Conservation (phyloP, 148 eudicot genomes). For the Rhododendron vialii region DNA sequence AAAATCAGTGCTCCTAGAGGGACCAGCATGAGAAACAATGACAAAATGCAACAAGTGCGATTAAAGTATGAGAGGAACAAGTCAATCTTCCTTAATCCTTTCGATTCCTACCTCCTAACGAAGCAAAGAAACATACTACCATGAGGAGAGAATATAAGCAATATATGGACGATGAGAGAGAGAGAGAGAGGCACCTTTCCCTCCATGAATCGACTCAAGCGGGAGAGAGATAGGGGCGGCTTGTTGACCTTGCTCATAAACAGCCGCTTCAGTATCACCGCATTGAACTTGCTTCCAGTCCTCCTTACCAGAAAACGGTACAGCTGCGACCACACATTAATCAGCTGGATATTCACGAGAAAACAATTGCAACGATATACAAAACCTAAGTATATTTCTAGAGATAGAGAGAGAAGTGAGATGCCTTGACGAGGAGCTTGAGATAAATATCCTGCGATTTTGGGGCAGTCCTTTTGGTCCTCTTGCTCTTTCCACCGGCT, state of each 20-base stretch:
- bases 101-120: not conserved
- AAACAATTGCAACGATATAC: not conserved
- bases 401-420: not conserved
- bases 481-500: slow-evolving; percentile 71
- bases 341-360: not conserved
- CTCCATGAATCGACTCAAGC: slow-evolving; percentile 54
- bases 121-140: not conserved
- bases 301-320: slow-evolving; percentile 85
- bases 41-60: not conserved
- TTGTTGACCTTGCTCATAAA: slow-evolving; percentile 92
- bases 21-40: not conserved
- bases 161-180: not conserved
- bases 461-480: slow-evolving; percentile 59
- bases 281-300: slow-evolving; percentile 88
- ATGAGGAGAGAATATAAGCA: not conserved
- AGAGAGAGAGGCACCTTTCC: slow-evolving; percentile 55
- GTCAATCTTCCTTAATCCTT: not conserved
- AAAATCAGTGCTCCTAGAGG: not conserved
- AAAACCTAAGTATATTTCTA: not conserved
- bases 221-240: slow-evolving; percentile 77
- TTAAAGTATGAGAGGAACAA: not conserved
- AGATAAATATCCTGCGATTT: slow-evolving; percentile 60
- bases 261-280: slow-evolving; percentile 70
- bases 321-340: slow-evolving; percentile 34
- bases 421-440: slow-evolving; percentile 65